Evolutionary conservation across 805 yeast genomes (phyloP), one percentile per base, ranked within the genome.

Genomic region (Metschnikowia dekortorum): DNA sequence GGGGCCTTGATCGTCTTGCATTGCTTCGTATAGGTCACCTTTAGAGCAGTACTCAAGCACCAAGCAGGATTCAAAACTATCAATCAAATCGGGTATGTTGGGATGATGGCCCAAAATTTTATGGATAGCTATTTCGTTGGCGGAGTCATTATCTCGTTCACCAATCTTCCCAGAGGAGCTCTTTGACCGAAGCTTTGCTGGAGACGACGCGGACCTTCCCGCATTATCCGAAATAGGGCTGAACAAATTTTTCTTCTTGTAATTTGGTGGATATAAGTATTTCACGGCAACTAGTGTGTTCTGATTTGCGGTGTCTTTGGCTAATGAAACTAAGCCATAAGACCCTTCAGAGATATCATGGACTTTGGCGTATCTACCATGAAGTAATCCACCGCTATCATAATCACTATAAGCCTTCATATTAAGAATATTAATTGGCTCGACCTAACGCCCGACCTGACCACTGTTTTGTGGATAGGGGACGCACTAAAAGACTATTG

Each of bases 301-400:
- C 31, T 64, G 58, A 31, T 63, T 52, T 36, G 72, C 68, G 28
- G 76, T 74, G 65, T 92, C 96, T 60, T 82, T 83, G 8, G 96
- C 97, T 28, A 92, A 75, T 2, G 95, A 83, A 8, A 92, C 98
- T 43, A 87, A 79, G 46, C 98, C 98, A 67, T 89, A 92, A 0
- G 97, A 89, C 31, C 98, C 98, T 66, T 89, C 91, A 62, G 91
- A 88, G 52, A 92, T 80, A 62, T 84, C 88, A 51, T 81, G 82
- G 22, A 89, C 75, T 58, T 84, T 84, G 51, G 73, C 70, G 69
- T 89, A 92, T 49, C 87, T 74, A 48, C 74, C 74, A 52, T 83
- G 78, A 50, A 89, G 71, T 41, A 86, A 73, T 16, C 58, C 61
- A 18, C 78, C 78, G 22, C 60, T 57, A 51, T 68, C 71, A 55